A percentile compares a stretch with the other conserved stretches of the same genome.
Conservation (phyloP, 768 basidiomycete genomes). For the Naematelia encephala region DNA sequence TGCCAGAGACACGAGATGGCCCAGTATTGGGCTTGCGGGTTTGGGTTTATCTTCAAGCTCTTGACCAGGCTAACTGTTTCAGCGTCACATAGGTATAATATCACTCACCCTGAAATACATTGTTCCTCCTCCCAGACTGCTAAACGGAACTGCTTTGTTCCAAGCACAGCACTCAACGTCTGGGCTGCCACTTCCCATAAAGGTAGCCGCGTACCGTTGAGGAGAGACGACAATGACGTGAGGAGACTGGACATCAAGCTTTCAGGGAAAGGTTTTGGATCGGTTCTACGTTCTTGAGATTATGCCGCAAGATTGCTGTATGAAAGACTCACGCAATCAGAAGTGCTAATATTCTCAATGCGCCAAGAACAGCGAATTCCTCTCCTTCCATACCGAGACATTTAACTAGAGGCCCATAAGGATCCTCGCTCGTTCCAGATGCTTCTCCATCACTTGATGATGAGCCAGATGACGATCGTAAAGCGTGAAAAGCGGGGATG, state of each 20-base stretch:
- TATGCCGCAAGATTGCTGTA: background rate
- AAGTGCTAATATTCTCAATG: constrained; percentile 80
- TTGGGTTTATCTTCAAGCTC: constrained; percentile 72
- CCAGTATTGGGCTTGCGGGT: constrained; percentile 94
- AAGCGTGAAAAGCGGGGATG: constrained; percentile 44
- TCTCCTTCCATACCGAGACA: constrained; percentile 73
- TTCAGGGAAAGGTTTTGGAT: constrained; percentile 42
- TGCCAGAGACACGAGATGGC: constrained; percentile 90
- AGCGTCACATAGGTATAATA: constrained; percentile 5
- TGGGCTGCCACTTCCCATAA: constrained; percentile 83
- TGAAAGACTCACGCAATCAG: constrained; percentile 62
- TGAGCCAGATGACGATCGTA: constrained; percentile 23
- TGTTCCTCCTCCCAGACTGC: constrained; percentile 66
- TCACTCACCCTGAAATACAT: constrained; percentile 51
- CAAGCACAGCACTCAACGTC: constrained; percentile 77
- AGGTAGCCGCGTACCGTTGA: constrained; percentile 56
- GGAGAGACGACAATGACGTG: constrained; percentile 55
- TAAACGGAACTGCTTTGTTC: constrained; percentile 73
- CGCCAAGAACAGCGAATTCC: constrained; percentile 91
- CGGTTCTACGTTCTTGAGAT: constrained; percentile 31
- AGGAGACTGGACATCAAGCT: constrained; percentile 29
- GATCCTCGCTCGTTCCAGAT: constrained; percentile 22
- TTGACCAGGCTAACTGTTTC: constrained; percentile 65
- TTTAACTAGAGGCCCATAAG: constrained; percentile 54
- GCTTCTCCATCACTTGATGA: constrained; percentile 2